Base-by-base conservation (phyloP, 2,329 filamentous ascomycete species). In the Venturia nashicola region DNA sequence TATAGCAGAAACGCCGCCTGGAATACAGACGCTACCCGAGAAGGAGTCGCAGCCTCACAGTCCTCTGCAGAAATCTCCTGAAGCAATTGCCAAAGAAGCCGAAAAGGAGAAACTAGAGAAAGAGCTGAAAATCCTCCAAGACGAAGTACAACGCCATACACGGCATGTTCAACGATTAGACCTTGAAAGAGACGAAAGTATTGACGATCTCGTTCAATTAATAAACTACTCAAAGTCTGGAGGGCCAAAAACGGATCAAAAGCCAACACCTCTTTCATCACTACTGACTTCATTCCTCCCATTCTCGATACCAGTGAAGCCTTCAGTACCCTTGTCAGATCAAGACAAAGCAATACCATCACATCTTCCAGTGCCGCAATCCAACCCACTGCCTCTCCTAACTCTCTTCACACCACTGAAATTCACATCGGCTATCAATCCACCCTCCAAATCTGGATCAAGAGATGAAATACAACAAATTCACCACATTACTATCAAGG, bases 331-430 rank as follows among this genome's bases (percentile, higher is more conserved):
- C 34, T 68, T 20, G n/a, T 32, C 51, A 14, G 20, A 20, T 6
- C 54, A 64, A 7, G 27, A 43, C 9, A 61, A 36, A 42, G 12
- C 51, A n/a, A 36, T 82, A 0, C 76, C 81, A 8, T 89, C 87
- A 1, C 89, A 92, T 69, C 81, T 85, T 1, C 79, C 79, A 0
- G 79, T 91, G 75, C 79, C 82, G 0, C 79, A 87, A 1, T 77
- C 80, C 0, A 83, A 91, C 65, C 83, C 88, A 61, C 75, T 88
- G 2, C 84, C 87, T 0, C 91, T 87, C 67, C 78, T 92, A 0
- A 83, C 87, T 57, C 79, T 87, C 9, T 91, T 94, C 69, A 88
- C 84, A 0, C 84, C 87, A 0, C 79, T 94, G 16, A 78, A 77
- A 0, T 85, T 89, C 65, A 79, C 79, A 0, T 86, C 85, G 0